Evolutionary conservation across 1,284 basidiomycete genomes (phyloP).

Genomic region (Ustilago hordei): DNA sequence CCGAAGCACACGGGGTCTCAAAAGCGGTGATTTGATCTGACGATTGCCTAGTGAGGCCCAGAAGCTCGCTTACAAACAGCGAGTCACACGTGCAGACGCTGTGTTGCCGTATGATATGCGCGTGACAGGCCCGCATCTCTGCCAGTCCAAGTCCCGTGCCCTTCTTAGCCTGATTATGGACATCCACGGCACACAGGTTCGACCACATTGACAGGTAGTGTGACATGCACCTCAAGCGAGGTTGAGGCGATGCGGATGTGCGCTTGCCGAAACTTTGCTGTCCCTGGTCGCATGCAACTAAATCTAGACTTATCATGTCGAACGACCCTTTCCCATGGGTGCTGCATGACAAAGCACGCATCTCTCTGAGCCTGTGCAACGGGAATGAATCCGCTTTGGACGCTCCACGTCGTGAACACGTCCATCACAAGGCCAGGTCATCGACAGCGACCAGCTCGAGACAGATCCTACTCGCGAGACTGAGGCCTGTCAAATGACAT

Average conservation of each 20-base stretch:
- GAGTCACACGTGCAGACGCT: background rate
- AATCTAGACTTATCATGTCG: background rate
- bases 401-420: background rate
- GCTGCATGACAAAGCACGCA: background rate
- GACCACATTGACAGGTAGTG: background rate
- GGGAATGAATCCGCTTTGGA: background rate
- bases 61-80: background rate
- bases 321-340: background rate
- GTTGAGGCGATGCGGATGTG: constrained; percentile 3
- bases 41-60: background rate
- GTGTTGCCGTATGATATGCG: constrained; percentile 3
- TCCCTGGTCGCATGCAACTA: background rate
- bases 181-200: background rate
- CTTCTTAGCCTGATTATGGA: background rate
- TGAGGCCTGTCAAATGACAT: background rate
- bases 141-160: background rate
- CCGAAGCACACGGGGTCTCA: background rate
- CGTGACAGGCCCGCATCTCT: background rate
- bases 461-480: background rate
- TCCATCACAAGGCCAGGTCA: background rate
- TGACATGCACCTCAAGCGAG: background rate
- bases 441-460: background rate
- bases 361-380: background rate
- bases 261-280: background rate
- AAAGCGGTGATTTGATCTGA: background rate